These are phyloP conservation scores for Monascus purpureus DNA, from an alignment of 495 filamentous ascomycete species.

Conservation along the genomic window DNA sequence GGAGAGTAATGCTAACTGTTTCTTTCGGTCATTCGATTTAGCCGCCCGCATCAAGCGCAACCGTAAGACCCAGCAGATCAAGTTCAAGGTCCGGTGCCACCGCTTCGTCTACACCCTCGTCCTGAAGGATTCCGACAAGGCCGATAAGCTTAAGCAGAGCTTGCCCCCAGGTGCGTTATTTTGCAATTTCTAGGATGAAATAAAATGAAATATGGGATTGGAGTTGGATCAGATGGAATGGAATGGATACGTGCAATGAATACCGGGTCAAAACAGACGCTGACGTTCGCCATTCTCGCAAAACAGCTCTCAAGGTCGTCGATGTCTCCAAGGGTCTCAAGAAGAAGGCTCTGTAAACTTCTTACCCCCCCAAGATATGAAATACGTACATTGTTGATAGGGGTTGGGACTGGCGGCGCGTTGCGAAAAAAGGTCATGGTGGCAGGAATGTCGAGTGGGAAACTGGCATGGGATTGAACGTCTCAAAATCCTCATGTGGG, in stretches of 20 bases:
- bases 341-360: conserved; percentile 45
- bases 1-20: neutral
- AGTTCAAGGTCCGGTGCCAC: conserved; percentile 99
- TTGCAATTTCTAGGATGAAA: too few species aligned
- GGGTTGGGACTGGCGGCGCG: too few species aligned
- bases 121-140: conserved; percentile 96
- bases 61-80: conserved; percentile 73
- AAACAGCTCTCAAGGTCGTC: conserved; percentile 54
- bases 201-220: too few species aligned
- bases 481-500: conserved; percentile 24
- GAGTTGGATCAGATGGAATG: too few species aligned
- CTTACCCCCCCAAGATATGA: too few species aligned
- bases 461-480: conserved; percentile 10
- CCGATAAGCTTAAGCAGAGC: conserved; percentile 99
- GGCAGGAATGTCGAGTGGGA: too few species aligned
- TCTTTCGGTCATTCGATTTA: conserved; percentile 20
- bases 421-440: too few species aligned
- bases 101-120: conserved; percentile 92
- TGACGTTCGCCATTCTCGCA: conserved; percentile 13
- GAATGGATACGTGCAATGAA: neutral
- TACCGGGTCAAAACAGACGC: conserved; percentile 1
- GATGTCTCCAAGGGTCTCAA: conserved; percentile 66
- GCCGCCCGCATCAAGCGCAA: conserved; percentile 97
- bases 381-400: conserved; percentile 10
- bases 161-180: conserved; percentile 81